A percentile compares a stretch with the other conserved stretches of the same genome.
Conservation (phyloP, 1,284 basidiomycete genomes). For the Exobasidium cylindrosporum region DNA sequence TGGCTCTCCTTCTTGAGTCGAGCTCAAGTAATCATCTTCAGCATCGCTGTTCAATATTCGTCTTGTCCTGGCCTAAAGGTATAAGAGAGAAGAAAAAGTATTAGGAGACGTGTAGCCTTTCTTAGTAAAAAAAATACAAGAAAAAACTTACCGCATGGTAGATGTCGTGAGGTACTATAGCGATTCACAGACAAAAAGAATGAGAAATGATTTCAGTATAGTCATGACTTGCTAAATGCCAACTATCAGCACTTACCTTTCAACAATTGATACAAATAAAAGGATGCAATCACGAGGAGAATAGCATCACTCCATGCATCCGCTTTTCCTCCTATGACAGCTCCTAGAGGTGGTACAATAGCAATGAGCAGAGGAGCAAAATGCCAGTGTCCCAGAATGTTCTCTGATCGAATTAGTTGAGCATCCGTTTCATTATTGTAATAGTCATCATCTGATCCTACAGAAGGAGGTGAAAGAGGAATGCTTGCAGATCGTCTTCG, state of each 20-base stretch:
- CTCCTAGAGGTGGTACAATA: slow-evolving; percentile 38
- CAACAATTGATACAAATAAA: slow-evolving; percentile 52
- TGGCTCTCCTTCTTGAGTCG: slow-evolving; percentile 11
- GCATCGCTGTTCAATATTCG: slow-evolving; percentile 29
- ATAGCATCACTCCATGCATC: slow-evolving; percentile 56
- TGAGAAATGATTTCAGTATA: background rate
- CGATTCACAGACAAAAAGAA: too few relatives aligned
- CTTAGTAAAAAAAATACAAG: too few relatives aligned
- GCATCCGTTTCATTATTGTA: slow-evolving; percentile 8
- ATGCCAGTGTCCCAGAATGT: slow-evolving; percentile 41
- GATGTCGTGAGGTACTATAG: slow-evolving; percentile 49
- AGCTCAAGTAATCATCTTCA: slow-evolving; percentile 33
- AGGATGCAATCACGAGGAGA: slow-evolving; percentile 54
- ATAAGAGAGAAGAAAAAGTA: too few relatives aligned
- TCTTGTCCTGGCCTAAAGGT: slow-evolving; percentile 33
- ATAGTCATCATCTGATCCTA: slow-evolving; percentile 58
- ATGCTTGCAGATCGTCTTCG: background rate
- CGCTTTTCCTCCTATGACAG: slow-evolving; percentile 48
- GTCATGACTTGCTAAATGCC: background rate
- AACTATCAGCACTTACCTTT: slow-evolving; percentile 11
- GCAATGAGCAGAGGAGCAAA: slow-evolving; percentile 42
- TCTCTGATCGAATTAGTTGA: slow-evolving; percentile 3
- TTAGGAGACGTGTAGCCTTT: too few relatives aligned
- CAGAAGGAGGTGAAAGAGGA: slow-evolving; percentile 13
- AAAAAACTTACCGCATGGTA: slow-evolving; percentile 33